Base-by-base conservation (phyloP, 257 asterid species). In the Rubia yunnanensis region DNA sequence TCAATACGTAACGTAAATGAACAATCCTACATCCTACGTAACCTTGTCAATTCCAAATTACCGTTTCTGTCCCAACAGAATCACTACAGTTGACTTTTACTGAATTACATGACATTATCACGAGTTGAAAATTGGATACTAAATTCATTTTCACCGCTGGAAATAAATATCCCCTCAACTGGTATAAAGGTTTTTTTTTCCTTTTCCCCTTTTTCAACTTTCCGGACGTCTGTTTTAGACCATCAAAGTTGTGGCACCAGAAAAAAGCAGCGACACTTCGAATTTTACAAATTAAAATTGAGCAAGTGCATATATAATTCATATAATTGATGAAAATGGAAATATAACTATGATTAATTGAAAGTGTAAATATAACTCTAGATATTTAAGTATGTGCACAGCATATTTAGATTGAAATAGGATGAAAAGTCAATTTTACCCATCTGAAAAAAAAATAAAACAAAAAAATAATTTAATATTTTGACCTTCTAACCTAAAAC, bases 221-320 rank as follows among this genome's bases (percentile, higher is more conserved):
- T 34, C 1, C 11, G 9, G 36, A 31, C 41, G 48, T 60, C 7
- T 7, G 28, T 8, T n/a, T 60, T 34, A 34, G 48, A 7, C 64
- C 64, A 60, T 60, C 64, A 10, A 60, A 55, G 35, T 7, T 55
- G 64, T 31, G n/a, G 49, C 65, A 64, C 18, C 57, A 18, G 7
- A 62, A 9, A 26, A 7, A 38, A 8, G 26, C 5, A 18, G 39
- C 39, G 39, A 9, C 39, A 35, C 39, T 3, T 4, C n/a, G n/a
- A n/a, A n/a, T n/a, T n/a, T n/a, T n/a, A n/a, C n/a, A n/a, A n/a
- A n/a, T n/a, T n/a, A n/a, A n/a, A n/a, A n/a, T n/a, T n/a, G n/a
- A n/a, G n/a, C n/a, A n/a, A n/a, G n/a, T n/a, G n/a, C n/a, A n/a
- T n/a, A n/a, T n/a, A n/a, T n/a, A n/a, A n/a, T n/a, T n/a, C n/a